A percentile compares a stretch with the other conserved stretches of the same genome.
These are phyloP conservation scores for Stachybotrys chlorohalonatus DNA, from an alignment of 2,329 filamentous ascomycete genomes.

Conservation along the genomic window DNA sequence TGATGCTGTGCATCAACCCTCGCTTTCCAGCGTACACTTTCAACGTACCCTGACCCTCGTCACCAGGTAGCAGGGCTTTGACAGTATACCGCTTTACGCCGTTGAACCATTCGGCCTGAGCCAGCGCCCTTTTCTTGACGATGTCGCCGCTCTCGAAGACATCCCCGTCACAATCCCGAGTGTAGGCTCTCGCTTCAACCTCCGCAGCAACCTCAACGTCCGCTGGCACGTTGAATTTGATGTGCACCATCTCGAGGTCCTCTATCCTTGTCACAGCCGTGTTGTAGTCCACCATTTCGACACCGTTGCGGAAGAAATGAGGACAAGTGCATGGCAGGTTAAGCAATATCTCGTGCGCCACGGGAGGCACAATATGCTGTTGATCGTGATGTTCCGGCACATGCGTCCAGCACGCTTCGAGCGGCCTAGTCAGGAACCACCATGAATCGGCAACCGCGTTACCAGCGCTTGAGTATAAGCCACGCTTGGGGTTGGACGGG, in stretches of 20 bases:
- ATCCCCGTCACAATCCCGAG: constrained; percentile 80
- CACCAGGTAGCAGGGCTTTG: constrained; percentile 83
- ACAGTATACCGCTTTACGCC: constrained; percentile 87
- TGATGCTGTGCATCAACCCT: constrained; percentile 94
- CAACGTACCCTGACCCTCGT: constrained; percentile 79
- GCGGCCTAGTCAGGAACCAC: constrained; percentile 88
- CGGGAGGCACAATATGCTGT: constrained; percentile 85
- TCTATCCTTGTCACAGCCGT: constrained; percentile 80
- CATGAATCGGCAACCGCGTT: constrained; percentile 69
- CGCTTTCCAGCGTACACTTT: constrained; percentile 92
- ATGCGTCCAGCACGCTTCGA: constrained; percentile 92
- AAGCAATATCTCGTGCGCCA: constrained; percentile 77
- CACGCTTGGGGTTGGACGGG: constrained; percentile 77
- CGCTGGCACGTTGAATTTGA: constrained; percentile 77
- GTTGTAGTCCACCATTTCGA: constrained; percentile 83
- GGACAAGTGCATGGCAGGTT: constrained; percentile 81
- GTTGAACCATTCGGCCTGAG: constrained; percentile 84
- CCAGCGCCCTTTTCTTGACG: constrained; percentile 75
- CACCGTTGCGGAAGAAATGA: constrained; percentile 72
- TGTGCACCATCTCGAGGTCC: constrained; percentile 84
- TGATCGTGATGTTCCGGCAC: constrained; percentile 80
- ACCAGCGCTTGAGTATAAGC: constrained; percentile 64
- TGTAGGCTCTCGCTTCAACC: constrained; percentile 75
- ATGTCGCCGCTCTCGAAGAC: constrained; percentile 86
- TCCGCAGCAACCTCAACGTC: constrained; percentile 91